A percentile compares a stretch with the other conserved stretches of the same genome.
Conservation (phyloP, 2,329 filamentous ascomycete genomes). For the Fusarium aywerte region DNA sequence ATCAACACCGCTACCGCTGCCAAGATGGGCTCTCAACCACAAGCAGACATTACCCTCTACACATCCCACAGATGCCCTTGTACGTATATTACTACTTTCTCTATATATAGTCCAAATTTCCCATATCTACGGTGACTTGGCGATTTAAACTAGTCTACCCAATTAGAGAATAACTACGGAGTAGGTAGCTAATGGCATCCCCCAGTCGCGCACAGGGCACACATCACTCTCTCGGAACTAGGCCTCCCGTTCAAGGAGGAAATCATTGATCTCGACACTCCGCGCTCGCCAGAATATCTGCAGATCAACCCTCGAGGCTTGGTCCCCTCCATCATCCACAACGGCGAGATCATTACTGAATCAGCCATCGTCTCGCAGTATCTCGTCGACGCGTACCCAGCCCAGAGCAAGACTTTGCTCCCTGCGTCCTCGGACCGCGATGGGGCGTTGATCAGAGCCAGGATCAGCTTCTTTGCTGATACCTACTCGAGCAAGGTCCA, state of each 20-base stretch:
- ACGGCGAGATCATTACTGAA: conserved; percentile 76
- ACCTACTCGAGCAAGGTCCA: conserved; percentile 70
- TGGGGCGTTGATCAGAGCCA: conserved; percentile 70
- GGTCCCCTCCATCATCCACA: conserved; percentile 76
- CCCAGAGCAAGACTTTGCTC: conserved; percentile 64
- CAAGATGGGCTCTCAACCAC: conserved; percentile 36
- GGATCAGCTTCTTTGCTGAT: conserved; percentile 77
- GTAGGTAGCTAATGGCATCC: neutral
- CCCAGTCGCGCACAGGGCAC: conserved; percentile 74
- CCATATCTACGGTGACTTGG: neutral
- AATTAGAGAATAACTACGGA: too few relatives aligned
- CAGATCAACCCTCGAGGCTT: conserved; percentile 82
- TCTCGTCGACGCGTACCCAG: conserved; percentile 73
- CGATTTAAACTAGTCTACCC: too few relatives aligned
- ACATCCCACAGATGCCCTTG: conserved; percentile 77
- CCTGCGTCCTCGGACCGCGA: conserved; percentile 64
- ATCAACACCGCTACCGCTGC: conserved; percentile 2
- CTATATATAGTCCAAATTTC: neutral
- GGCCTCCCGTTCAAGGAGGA: conserved; percentile 74
- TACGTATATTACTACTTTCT: conserved; percentile 36
- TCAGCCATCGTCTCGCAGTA: conserved; percentile 79
- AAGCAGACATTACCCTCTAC: conserved; percentile 68
- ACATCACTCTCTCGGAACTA: conserved; percentile 76
- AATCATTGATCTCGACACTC: conserved; percentile 75
- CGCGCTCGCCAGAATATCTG: conserved; percentile 79